Evolutionary conservation across 768 basidiomycete species (phyloP).

Genomic region (Suillus clintonianus): DNA sequence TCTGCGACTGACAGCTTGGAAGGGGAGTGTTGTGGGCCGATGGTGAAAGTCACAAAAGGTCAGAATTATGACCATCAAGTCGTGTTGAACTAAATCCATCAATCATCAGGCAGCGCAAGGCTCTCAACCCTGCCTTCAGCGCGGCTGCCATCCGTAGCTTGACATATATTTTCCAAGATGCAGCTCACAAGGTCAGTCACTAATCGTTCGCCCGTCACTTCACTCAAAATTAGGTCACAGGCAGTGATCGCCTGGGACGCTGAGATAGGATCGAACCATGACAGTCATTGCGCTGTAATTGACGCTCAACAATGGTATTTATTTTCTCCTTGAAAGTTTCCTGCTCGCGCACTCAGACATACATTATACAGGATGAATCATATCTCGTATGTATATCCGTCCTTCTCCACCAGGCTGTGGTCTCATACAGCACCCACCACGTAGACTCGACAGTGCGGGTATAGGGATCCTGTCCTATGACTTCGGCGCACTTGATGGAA

Average conservation of each 20-base stretch:
- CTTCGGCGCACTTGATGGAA: slow-evolving; percentile 43
- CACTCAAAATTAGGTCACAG: neutral
- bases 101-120: slow-evolving; percentile 45
- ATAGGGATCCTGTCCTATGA: slow-evolving; percentile 48
- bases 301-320: neutral
- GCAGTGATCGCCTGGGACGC: neutral
- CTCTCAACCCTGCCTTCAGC: no score
- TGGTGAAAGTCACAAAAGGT: slow-evolving; percentile 13
- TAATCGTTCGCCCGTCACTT: neutral
- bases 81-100: neutral
- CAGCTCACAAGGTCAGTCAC: slow-evolving; percentile 46
- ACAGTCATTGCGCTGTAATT: neutral
- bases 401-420: neutral
- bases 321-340: neutral
- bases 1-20: slow-evolving; percentile 1
- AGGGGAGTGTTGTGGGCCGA: slow-evolving; percentile 32
- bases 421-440: neutral
- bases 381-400: neutral
- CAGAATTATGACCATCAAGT: neutral
- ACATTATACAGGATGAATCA: neutral
- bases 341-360: neutral
- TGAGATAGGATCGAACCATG: neutral
- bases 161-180: slow-evolving; percentile 50
- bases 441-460: slow-evolving; percentile 45
- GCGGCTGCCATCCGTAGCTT: slow-evolving; percentile 48